Percentiles rank a stretch among this genome's conserved stretches.
These are phyloP conservation scores for Colletotrichum endophyticum DNA, from an alignment of 2,329 filamentous ascomycete species.

Conservation along the genomic window DNA sequence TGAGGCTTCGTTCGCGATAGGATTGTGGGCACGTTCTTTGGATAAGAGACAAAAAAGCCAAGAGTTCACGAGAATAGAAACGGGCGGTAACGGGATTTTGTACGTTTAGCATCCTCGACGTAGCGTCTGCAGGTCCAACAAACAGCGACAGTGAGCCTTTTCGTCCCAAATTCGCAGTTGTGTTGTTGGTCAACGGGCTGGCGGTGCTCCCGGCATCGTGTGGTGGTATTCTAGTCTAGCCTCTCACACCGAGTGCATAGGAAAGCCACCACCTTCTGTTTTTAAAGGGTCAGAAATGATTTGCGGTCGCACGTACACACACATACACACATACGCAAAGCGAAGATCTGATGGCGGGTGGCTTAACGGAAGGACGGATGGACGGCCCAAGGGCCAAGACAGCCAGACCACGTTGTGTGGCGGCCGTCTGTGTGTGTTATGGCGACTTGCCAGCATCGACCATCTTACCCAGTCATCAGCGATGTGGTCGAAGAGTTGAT, in stretches of 20 bases:
- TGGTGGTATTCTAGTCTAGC: background rate
- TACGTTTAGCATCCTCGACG: background rate
- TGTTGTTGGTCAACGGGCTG: background rate
- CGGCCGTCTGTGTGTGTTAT: background rate
- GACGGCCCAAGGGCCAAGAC: background rate
- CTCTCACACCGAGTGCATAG: background rate
- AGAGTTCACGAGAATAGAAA: constrained; percentile 10
- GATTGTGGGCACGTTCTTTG: background rate
- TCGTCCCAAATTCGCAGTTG: background rate
- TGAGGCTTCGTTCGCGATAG: background rate
- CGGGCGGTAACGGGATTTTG: background rate
- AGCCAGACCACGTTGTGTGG: background rate
- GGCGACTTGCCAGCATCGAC: background rate
- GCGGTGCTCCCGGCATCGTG: background rate
- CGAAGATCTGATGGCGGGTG: background rate
- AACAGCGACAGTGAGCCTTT: background rate
- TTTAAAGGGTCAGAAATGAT: background rate
- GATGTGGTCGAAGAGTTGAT: background rate
- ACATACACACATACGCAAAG: background rate
- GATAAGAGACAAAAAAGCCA: background rate
- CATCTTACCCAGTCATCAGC: background rate
- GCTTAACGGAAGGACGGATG: background rate
- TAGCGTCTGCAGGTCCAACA: background rate
- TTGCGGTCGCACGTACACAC: background rate
- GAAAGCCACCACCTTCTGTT: background rate